Evolutionary conservation across 768 basidiomycete genomes (phyloP).

Genomic region (Trametes sanguinea): DNA sequence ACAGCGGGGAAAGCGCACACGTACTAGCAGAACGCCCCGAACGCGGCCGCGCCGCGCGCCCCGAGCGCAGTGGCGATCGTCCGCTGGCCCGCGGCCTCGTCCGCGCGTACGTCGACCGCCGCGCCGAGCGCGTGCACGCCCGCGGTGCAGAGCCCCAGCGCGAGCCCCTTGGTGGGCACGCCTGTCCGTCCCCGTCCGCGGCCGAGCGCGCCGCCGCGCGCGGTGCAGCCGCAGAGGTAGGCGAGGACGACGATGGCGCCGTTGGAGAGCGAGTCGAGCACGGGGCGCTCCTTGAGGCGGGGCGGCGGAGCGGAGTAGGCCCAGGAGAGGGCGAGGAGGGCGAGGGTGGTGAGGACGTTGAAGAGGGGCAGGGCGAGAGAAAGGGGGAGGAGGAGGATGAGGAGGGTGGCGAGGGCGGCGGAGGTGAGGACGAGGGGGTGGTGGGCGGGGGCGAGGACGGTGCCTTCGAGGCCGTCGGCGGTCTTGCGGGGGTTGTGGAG

Average conservation of each 20-base stretch:
- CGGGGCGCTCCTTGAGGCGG: slow-evolving; percentile 14
- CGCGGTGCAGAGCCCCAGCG: slow-evolving; percentile 11
- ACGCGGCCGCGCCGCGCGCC: neutral
- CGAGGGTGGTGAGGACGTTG: neutral
- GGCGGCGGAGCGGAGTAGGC: slow-evolving; percentile 13
- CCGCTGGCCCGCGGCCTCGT: slow-evolving; percentile 7
- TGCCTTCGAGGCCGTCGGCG: slow-evolving; percentile 13
- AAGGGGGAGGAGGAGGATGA: neutral
- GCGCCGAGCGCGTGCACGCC: slow-evolving; percentile 16
- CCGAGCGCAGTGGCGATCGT: slow-evolving; percentile 13
- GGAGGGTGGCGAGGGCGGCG: neutral
- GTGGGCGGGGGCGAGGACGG: slow-evolving; percentile 5
- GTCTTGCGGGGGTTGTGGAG: slow-evolving; percentile 13
- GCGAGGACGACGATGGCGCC: slow-evolving; percentile 12
- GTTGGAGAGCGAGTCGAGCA: slow-evolving; percentile 13
- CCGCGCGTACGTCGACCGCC: slow-evolving; percentile 7
- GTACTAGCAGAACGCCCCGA: slow-evolving; percentile 7
- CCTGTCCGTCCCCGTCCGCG: no score
- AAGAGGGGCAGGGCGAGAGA: no score
- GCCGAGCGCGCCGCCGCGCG: neutral
- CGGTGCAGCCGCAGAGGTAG: slow-evolving; percentile 10
- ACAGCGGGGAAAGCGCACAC: neutral
- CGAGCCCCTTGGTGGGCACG: neutral
- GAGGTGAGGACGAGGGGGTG: neutral
- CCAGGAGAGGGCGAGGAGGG: slow-evolving; percentile 9